These are phyloP conservation scores for Beauveria scarabaeidicola DNA, from an alignment of 2,329 filamentous ascomycete genomes.

Conservation along the genomic window DNA sequence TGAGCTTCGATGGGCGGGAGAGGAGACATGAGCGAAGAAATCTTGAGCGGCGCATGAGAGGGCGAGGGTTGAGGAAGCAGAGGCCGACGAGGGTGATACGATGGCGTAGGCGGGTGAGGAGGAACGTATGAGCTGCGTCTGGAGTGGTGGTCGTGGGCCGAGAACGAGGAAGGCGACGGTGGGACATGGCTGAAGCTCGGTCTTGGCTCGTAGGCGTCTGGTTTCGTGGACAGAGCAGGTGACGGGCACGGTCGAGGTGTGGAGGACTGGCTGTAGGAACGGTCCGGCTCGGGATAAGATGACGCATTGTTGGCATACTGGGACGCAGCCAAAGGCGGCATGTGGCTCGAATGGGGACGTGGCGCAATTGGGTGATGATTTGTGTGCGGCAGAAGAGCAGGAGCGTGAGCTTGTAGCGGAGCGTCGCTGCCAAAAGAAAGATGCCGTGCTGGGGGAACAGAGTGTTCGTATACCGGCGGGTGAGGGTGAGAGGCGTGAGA, in stretches of 20 bases:
- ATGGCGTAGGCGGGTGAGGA: conserved; percentile 18
- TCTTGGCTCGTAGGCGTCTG: conserved; percentile 28
- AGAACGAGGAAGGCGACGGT: conserved; percentile 28
- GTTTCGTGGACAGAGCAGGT: conserved; percentile 23
- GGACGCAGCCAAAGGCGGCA: conserved; percentile 19
- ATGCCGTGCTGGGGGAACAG: conserved; percentile 21
- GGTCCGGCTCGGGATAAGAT: conserved; percentile 31
- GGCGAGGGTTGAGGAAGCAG: conserved; percentile 20
- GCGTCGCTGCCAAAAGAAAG: conserved; percentile 28
- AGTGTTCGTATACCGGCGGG: conserved; percentile 27
- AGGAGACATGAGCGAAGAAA: conserved; percentile 26
- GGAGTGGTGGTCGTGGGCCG: conserved; percentile 19
- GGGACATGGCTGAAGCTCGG: conserved; percentile 28
- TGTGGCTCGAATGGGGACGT: conserved; percentile 10
- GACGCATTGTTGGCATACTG: conserved; percentile 29
- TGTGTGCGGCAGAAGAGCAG: conserved; percentile 16
- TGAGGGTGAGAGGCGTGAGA: conserved; percentile 35
- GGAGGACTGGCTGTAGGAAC: conserved; percentile 27
- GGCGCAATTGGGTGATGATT: conserved; percentile 27
- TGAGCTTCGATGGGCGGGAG: conserved; percentile 28
- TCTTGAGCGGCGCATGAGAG: conserved; percentile 30
- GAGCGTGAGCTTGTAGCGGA: conserved; percentile 14
- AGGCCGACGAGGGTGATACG: conserved; percentile 19
- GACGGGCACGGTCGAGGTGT: conserved; percentile 24
- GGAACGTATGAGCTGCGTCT: conserved; percentile 23